Conservation (phyloP, 805 yeast genomes). For the Cyberlindnera mrakii region DNA sequence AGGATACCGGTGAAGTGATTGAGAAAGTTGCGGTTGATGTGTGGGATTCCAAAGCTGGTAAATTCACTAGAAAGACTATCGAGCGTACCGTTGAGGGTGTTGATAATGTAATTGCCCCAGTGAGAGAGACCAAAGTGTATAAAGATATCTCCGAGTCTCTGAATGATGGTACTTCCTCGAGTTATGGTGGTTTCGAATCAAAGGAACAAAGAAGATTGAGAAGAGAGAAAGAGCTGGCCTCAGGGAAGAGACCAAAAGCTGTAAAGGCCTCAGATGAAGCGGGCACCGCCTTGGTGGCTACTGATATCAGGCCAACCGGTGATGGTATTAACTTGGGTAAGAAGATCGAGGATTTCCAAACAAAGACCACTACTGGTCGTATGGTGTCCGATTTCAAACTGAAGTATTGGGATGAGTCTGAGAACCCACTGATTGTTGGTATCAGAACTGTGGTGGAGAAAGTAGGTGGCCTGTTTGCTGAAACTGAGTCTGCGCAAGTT, state of each 20-base stretch:
- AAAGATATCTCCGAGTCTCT: slow-evolving; percentile 84
- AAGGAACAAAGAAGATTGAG: slow-evolving; percentile 75
- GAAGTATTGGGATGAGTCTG: slow-evolving; percentile 83
- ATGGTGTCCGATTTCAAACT: slow-evolving; percentile 52
- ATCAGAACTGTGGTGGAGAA: slow-evolving; percentile 77
- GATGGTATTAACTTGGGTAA: slow-evolving; percentile 49
- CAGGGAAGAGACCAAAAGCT: slow-evolving; percentile 57
- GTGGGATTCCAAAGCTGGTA: slow-evolving; percentile 94
- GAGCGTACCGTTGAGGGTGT: slow-evolving; percentile 74
- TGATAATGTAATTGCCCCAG: slow-evolving; percentile 89
- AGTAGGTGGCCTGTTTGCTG: slow-evolving; percentile 76
- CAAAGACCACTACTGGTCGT: slow-evolving; percentile 66
- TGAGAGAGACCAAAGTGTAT: slow-evolving; percentile 82
- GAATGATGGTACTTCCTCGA: slow-evolving; percentile 82
- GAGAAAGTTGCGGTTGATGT: slow-evolving; percentile 87
- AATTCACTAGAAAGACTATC: slow-evolving; percentile 83
- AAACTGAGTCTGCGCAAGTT: slow-evolving; percentile 95
- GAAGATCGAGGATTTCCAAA: slow-evolving; percentile 59
- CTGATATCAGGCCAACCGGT: slow-evolving; percentile 71
- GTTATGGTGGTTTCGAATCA: slow-evolving; percentile 88
- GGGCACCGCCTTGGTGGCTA: slow-evolving; percentile 75
- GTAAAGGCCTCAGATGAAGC: slow-evolving; percentile 77
- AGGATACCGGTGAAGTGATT: slow-evolving; percentile 88
- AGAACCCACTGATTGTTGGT: slow-evolving; percentile 79
- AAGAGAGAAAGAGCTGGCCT: slow-evolving; percentile 55